phyloP scores from a whole-genome alignment of 768 basidiomycete genomes.

The Boletales sp. region DNA sequence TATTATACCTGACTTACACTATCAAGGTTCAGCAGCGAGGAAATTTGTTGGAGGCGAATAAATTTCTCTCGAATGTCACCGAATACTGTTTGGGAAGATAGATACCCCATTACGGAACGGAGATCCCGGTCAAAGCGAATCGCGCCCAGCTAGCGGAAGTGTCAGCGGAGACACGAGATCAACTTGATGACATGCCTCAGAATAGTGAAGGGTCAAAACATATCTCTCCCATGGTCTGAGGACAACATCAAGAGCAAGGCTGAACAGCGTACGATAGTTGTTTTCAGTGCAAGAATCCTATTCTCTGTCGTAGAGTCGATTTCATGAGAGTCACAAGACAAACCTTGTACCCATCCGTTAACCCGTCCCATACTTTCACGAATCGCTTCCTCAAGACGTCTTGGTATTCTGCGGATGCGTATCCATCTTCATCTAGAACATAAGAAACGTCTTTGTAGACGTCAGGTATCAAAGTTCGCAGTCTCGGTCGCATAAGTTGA shows the following conservation, averaged over 20 bases:
- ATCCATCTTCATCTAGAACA: conserved; percentile 83
- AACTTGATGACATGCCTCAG: conserved; percentile 56
- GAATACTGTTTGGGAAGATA: conserved; percentile 85
- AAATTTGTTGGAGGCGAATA: conserved; percentile 86
- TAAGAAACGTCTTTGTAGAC: conserved; percentile 91
- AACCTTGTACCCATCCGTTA: conserved; percentile 88
- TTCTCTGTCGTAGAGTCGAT: conserved; percentile 1
- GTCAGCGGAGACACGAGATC: background rate
- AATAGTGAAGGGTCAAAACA: conserved; percentile 74
- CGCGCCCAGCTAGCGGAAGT: conserved; percentile 71
- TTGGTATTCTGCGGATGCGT: conserved; percentile 77
- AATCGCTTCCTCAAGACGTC: conserved; percentile 90
- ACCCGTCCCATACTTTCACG: conserved; percentile 78
- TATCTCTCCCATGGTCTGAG: conserved; percentile 96
- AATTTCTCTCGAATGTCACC: conserved; percentile 94
- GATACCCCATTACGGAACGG: conserved; percentile 74
- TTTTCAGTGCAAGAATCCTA: conserved; percentile 85
- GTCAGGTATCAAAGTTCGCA: conserved; percentile 81
- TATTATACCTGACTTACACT: conserved; percentile 37
- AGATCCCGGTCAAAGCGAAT: conserved; percentile 94
- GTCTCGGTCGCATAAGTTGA: conserved; percentile 82
- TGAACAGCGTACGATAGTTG: conserved; percentile 86
- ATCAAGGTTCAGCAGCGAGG: conserved; percentile 87
- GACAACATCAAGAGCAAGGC: conserved; percentile 78
- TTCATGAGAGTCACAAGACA: background rate